Evolutionary conservation across 2,329 filamentous ascomycete genomes (phyloP), one percentile per base, ranked within the genome.

Genomic region (Scorias spongiosa): DNA sequence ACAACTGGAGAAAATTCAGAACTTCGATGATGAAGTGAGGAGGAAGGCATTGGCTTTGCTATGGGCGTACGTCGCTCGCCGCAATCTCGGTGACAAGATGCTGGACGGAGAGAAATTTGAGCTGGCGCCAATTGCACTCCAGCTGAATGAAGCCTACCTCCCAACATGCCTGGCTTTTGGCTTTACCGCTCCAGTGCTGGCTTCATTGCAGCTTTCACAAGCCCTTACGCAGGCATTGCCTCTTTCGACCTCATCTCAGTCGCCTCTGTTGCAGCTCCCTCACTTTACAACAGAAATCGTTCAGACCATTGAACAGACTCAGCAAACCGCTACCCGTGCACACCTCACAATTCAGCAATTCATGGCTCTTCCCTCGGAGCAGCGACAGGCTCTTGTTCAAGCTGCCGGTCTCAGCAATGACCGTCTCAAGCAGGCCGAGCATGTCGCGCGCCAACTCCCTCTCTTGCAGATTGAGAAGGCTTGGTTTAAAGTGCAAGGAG

Each of bases 401-500:
- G 70, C 78, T 45, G 71, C 70, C 36, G 78, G 89, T 36, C 68
- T 98, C 32, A 80, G 74, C 4, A 80, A 86, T 52, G 65, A 75
- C 47, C 78, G 95, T 62, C 94, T 94, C 65, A 69, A 76, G 50
- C 74, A 80, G 37, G 83, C 82, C 32, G 71, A 94, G 47, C 66
- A 66, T 40, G 81, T 95, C 28, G 88, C 87, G 26, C 78, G 78
- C 54, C 85, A 95, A 64, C 72, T 98, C 26, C 91, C 91, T 1
- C 76, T 78, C 50, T 72, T 98, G 44, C 76, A 83, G 46, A 78
- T 98, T 10, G 85, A 86, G 57, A 93, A 87, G 67, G 85, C 87
- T 7, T 98, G 94, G 66, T 98, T 98, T 78, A 98, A 98, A 71
- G 93, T 98, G 39, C 81, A 86, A 42, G 91, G 91, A 59, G 93